Evolutionary conservation across 805 yeast genomes (phyloP).

Genomic region (Nakazawaea anatomiae): DNA sequence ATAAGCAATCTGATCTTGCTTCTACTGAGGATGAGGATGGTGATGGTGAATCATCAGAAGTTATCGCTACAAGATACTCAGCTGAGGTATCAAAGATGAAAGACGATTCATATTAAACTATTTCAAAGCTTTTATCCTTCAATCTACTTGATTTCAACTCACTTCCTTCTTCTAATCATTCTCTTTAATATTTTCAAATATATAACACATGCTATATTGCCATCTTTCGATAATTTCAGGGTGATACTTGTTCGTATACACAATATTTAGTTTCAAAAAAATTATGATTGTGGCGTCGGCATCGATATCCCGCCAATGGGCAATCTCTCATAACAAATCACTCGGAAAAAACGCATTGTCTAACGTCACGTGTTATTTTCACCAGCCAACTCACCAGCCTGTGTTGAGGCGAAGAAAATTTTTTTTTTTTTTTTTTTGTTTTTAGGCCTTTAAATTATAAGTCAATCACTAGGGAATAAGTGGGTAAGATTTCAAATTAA

Average conservation of each 20-base stretch:
- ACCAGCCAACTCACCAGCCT: constrained; percentile 6
- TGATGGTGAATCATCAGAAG: background rate
- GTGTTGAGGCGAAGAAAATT: background rate
- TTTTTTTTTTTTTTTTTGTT: constrained; percentile 2
- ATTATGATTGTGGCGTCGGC: background rate
- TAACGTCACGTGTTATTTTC: constrained; percentile 5
- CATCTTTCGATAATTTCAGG: no score
- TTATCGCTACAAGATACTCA: background rate
- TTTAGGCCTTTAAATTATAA: background rate
- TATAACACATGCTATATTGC: no score
- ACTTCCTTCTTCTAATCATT: no score
- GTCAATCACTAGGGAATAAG: background rate
- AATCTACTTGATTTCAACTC: no score
- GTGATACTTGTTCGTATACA: no score
- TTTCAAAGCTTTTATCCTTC: no score
- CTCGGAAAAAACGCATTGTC: background rate
- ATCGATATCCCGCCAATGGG: background rate
- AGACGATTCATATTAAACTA: background rate
- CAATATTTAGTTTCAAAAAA: no score
- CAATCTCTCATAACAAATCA: background rate
- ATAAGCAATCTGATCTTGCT: background rate
- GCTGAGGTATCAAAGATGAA: background rate
- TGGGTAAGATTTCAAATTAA: background rate
- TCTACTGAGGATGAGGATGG: background rate
- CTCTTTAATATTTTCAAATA: no score